Conservation (phyloP, 192 early-diverging fungal genomes). For the Chytriomyces confervae region DNA sequence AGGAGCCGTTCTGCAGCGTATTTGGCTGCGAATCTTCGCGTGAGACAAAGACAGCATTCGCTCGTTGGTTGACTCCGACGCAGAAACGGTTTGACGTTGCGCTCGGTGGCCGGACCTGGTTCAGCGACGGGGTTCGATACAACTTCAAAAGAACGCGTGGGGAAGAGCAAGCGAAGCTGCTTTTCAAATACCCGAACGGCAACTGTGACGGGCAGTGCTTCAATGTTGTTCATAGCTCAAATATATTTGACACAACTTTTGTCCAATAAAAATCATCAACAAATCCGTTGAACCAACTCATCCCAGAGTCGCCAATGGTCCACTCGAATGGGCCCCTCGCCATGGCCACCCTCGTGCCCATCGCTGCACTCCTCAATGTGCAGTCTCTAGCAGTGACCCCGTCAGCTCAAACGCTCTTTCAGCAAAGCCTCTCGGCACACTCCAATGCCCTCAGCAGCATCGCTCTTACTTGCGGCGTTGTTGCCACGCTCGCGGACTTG, state of each 20-base stretch:
- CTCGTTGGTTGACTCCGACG: background rate
- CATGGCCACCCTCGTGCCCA: slow-evolving; percentile 48
- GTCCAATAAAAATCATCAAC: background rate
- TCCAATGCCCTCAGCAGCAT: slow-evolving; percentile 13
- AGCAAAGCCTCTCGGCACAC: background rate
- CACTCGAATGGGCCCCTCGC: slow-evolving; percentile 33
- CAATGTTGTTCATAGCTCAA: background rate
- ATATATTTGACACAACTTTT: background rate
- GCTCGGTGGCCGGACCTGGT: slow-evolving; percentile 64
- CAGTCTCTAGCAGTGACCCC: slow-evolving; percentile 50
- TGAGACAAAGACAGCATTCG: background rate
- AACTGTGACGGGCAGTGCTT: slow-evolving; percentile 18
- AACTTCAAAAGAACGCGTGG: background rate
- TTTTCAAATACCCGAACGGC: slow-evolving; percentile 14
- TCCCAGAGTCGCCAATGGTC: background rate
- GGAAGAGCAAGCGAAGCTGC: too few species aligned
- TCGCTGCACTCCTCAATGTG: slow-evolving; percentile 54
- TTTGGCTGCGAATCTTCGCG: background rate
- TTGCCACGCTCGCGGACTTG: slow-evolving; percentile 47
- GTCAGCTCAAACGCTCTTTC: background rate
- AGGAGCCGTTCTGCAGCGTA: background rate
- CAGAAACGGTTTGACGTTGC: slow-evolving; percentile 44
- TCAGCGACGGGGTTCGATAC: too few species aligned
- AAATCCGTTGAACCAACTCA: background rate
- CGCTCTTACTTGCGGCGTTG: slow-evolving; percentile 44